Evolutionary conservation across 306 rosid species (phyloP).

Genomic region (Pachyrhizus erosus): DNA sequence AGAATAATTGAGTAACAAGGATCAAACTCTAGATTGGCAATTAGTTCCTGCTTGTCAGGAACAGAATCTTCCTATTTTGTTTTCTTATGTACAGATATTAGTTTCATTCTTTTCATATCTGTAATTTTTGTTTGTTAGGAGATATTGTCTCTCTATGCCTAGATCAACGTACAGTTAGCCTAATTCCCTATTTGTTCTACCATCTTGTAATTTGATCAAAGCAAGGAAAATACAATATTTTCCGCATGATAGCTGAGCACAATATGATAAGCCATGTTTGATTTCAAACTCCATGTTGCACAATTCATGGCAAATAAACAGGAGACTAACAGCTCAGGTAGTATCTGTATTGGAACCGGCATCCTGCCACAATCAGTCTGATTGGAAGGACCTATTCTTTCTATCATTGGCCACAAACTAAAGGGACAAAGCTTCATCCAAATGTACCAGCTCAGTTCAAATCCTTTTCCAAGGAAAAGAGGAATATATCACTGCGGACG

Average conservation of each 20-base stretch:
- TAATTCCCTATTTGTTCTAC: not conserved
- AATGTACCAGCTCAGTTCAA: too few species aligned
- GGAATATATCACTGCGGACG: not conserved
- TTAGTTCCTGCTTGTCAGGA: not conserved
- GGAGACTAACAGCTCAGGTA: too few species aligned
- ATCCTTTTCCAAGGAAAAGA: too few species aligned
- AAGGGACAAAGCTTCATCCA: not conserved
- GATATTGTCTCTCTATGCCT: too few species aligned
- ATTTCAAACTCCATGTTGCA: too few species aligned
- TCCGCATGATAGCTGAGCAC: not conserved
- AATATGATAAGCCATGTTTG: too few species aligned
- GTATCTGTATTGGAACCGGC: not conserved
- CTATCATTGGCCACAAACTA: not conserved
- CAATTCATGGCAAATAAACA: too few species aligned
- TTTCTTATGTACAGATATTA: not conserved
- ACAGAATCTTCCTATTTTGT: conserved; percentile 9
- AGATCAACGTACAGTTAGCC: too few species aligned
- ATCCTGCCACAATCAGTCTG: not conserved
- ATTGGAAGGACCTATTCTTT: too few species aligned
- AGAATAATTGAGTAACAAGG: not conserved
- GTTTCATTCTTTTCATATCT: not conserved
- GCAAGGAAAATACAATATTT: not conserved
- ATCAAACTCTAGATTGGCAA: not conserved
- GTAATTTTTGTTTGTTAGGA: too few species aligned
- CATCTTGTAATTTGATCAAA: not conserved